Evolutionary conservation across 2,329 filamentous ascomycete species (phyloP).

Genomic region (Colletotrichum tamarilloi): DNA sequence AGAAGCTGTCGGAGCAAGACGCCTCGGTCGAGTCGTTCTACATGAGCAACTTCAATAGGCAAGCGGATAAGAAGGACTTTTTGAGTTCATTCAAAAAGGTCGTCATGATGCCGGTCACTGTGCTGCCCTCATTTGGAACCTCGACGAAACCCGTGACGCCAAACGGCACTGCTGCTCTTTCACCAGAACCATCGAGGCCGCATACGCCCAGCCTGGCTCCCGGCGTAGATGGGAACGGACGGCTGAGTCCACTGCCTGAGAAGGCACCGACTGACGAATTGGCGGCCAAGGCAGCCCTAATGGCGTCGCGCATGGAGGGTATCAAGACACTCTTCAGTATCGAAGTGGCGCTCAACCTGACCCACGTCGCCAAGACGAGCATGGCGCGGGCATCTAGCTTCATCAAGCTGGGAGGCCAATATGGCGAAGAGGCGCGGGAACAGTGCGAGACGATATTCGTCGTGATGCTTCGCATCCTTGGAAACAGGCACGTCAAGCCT

Average conservation of each 20-base stretch:
- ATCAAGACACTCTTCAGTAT: constrained; percentile 97
- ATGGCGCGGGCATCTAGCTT: constrained; percentile 89
- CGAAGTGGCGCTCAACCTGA: constrained; percentile 89
- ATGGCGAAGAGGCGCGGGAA: constrained; percentile 84
- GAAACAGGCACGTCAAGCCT: constrained; percentile 86
- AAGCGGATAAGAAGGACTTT: constrained; percentile 97
- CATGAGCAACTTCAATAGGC: constrained; percentile 94
- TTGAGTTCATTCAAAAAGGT: constrained; percentile 97
- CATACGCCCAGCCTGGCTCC: constrained; percentile 58
- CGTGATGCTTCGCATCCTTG: constrained; percentile 83
- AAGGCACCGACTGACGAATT: constrained; percentile 90
- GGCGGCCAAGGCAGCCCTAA: constrained; percentile 96
- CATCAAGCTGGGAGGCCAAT: constrained; percentile 81
- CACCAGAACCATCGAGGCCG: constrained; percentile 58
- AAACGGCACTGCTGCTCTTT: constrained; percentile 45
- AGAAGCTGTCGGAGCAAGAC: constrained; percentile 90
- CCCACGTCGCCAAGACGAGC: constrained; percentile 88
- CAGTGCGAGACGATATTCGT: constrained; percentile 94
- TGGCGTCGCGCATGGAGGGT: constrained; percentile 93
- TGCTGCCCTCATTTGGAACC: constrained; percentile 73
- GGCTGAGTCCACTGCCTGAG: constrained; percentile 57
- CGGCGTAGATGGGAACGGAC: constrained; percentile 52
- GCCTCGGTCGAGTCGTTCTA: constrained; percentile 92
- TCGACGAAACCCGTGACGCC: constrained; percentile 38
- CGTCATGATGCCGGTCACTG: constrained; percentile 98